A percentile compares a stretch with the other conserved stretches of the same genome.
Evolutionary conservation across 2,329 filamentous ascomycete species (phyloP).

Genomic region (Pseudocercospora cruenta): DNA sequence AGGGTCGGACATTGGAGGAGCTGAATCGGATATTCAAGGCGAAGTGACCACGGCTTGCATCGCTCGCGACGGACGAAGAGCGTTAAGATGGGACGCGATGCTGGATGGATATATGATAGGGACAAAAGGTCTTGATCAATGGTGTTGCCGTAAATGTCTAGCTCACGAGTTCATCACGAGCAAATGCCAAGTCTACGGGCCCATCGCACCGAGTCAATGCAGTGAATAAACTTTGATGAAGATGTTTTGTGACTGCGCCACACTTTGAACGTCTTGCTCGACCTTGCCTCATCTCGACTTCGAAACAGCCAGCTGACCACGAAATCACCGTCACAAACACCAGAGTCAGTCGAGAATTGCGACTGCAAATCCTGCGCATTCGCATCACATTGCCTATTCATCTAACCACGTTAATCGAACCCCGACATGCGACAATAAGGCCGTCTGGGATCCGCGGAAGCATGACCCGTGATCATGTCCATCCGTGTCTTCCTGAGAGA

Average conservation of each 20-base stretch:
- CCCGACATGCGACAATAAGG: constrained; percentile 14
- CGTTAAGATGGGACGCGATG: too few species aligned
- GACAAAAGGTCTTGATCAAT: too few species aligned
- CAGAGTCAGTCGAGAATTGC: background rate
- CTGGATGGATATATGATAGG: too few species aligned
- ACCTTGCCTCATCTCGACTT: background rate
- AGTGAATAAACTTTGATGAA: background rate
- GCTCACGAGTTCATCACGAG: background rate
- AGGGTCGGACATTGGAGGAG: constrained; percentile 32
- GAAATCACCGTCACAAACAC: constrained; percentile 4
- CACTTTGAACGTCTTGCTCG: background rate
- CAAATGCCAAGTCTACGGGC: background rate
- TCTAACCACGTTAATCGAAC: background rate
- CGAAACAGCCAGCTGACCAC: background rate
- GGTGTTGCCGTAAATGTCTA: too few species aligned
- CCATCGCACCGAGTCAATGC: background rate
- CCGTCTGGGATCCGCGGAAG: constrained; percentile 1
- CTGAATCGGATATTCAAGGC: constrained; percentile 21
- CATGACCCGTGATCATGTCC: constrained; percentile 50
- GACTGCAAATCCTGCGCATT: background rate
- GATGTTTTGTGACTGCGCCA: background rate
- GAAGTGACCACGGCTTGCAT: constrained; percentile 29
- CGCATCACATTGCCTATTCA: background rate
- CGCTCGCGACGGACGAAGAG: background rate
- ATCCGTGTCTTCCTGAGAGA: constrained; percentile 85